Evolutionary conservation across 148 eudicot species (phyloP).

Genomic region (Chenopodium quinoa): DNA sequence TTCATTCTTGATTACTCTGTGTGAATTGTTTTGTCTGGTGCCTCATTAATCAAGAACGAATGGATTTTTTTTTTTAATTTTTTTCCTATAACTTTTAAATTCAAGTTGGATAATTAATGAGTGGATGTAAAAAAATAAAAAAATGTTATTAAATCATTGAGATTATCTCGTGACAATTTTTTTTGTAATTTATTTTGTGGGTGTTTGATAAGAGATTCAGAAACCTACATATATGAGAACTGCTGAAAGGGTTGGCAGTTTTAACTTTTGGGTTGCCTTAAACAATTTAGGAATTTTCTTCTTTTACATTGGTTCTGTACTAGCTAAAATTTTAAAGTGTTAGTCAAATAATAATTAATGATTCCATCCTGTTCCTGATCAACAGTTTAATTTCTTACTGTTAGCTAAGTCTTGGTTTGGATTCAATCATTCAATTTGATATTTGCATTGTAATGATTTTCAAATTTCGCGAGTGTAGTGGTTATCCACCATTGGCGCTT

Average conservation of each 20-base stretch:
- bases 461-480: background rate
- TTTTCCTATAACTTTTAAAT: background rate
- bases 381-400: no score
- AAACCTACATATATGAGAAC: background rate
- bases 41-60: background rate
- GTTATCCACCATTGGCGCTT: background rate
- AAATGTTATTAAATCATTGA: no score
- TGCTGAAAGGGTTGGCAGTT: background rate
- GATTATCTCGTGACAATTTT: background rate
- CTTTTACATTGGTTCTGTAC: background rate
- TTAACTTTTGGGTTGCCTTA: background rate
- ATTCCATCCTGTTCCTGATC: no score
- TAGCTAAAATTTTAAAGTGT: background rate
- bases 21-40: background rate
- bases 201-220: background rate
- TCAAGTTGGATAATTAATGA: background rate
- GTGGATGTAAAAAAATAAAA: no score
- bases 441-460: background rate
- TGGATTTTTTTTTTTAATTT: no score
- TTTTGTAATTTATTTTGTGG: background rate
- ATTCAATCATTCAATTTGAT: background rate
- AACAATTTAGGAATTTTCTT: background rate
- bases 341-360: background rate
- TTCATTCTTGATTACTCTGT: background rate
- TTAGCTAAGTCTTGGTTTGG: conserved; percentile 4